Evolutionary conservation across 2,329 filamentous ascomycete species (phyloP), one percentile per base, ranked within the genome.

Genomic region (Diaporthe citri): DNA sequence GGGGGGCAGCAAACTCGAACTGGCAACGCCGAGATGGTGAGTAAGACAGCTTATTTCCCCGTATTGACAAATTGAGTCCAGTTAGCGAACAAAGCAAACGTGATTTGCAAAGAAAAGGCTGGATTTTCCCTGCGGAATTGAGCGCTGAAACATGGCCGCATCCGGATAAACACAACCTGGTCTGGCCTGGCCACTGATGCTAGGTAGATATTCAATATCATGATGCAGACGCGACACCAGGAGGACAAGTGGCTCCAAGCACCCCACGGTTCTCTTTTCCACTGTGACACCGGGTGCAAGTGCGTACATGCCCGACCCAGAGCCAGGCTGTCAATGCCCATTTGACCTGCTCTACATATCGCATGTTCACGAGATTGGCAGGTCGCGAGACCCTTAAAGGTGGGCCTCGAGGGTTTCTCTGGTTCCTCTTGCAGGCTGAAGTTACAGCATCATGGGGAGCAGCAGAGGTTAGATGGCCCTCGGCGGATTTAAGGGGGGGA

Each of bases 131-230:
- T 72, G 57, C 59, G 57, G 70, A 62, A 62, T 64, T 51, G 70
- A 55, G 46, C 36, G 46, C 70, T 72, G 70, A 72, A 72, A 72
- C 70, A 72, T 62, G 46, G 56, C 70, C 70, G 70, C 70, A 72
- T 72, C 70, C 70, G 70, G 70, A 55, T 64, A 72, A 72, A 64
- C 64, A 67, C 64, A 67, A 52, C 64, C 64, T 52, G 15, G 64
- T 25, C 64, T 51, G 64, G 46, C 46, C 41, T 52, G 28, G 55
- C 28, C 55, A 20, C 43, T 52, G 31, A 34, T 67, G 64, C 64
- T 52, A 52, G 39, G 46, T 25, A 52, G 64, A 67, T 52, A 41
- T 67, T 52, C 46, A 67, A 67, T 52, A 67, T 67, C 64, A 39
- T 67, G 13, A 39, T 67, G 64, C 64, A 67, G 46, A 52, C 46